A percentile compares a stretch with the other conserved stretches of the same genome.
These are phyloP conservation scores for Grosmannia serpens DNA, from an alignment of 2,329 filamentous ascomycete genomes.

Conservation along the genomic window DNA sequence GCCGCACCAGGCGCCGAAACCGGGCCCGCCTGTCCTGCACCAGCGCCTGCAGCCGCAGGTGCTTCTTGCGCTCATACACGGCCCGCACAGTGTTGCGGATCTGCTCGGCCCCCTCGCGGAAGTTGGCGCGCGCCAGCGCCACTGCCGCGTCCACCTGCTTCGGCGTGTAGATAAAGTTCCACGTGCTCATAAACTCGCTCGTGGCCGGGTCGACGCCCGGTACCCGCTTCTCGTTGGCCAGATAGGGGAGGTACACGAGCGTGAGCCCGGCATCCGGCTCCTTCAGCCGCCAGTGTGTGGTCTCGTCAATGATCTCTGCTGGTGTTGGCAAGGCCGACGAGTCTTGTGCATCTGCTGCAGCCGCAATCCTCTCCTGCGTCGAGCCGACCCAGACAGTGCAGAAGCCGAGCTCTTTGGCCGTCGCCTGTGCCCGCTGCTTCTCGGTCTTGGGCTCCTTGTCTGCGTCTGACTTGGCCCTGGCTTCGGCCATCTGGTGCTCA, in stretches of 20 bases:
- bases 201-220: slow-evolving; percentile 71
- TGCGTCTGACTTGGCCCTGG: slow-evolving; percentile 22
- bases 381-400: slow-evolving; percentile 94
- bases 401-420: slow-evolving; percentile 61
- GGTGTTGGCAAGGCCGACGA: background rate
- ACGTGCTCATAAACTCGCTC: slow-evolving; percentile 83
- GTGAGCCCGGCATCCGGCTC: slow-evolving; percentile 73
- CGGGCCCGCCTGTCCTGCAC: slow-evolving; percentile 22
- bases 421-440: slow-evolving; percentile 24
- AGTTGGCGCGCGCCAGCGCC: slow-evolving; percentile 74
- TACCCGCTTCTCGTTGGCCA: slow-evolving; percentile 64
- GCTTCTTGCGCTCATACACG: slow-evolving; percentile 88
- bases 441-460: slow-evolving; percentile 3
- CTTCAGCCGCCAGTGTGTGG: slow-evolving; percentile 58
- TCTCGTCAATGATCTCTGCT: slow-evolving; percentile 39
- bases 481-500: slow-evolving; percentile 42
- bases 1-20: slow-evolving; percentile 34
- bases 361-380: slow-evolving; percentile 56
- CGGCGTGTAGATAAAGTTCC: slow-evolving; percentile 95
- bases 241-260: slow-evolving; percentile 80
- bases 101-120: slow-evolving; percentile 66
- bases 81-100: slow-evolving; percentile 70
- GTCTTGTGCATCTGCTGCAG: slow-evolving; percentile 31
- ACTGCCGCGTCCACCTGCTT: slow-evolving; percentile 83
- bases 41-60: slow-evolving; percentile 41